Evolutionary conservation across 805 yeast species (phyloP), one percentile per base, ranked within the genome.

Genomic region (Spathaspora girioi): DNA sequence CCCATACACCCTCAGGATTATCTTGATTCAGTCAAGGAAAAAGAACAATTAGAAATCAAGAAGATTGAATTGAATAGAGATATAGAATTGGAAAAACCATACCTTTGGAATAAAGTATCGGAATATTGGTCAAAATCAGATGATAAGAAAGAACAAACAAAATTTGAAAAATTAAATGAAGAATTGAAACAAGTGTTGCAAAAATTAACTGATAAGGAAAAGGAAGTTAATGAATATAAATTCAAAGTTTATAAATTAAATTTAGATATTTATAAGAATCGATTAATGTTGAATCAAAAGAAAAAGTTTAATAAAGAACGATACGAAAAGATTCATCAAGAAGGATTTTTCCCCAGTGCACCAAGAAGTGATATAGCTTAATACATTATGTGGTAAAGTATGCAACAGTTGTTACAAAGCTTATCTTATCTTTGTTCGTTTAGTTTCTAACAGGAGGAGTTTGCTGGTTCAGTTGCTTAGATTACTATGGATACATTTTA

Each of bases 191-290:
- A 64, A 42, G 53, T 55, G 2, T 19, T 19, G 2, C 35, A 48
- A 35, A 62, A 55, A 17, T 43, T 58, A 26, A 59, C 53, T 23
- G 58, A 45, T 1, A 31, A 54, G 3, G 27, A 14, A 8, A 27
- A 38, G 9, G 20, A 29, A 11, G 66, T 76, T 20, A 60, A 62
- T 15, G 59, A 58, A 19, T 74, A 55, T 54, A 56, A 60, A 47
- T 75, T 76, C 58, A 73, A 67, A 50, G 62, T 67, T 38, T 80
- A 66, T 58, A 65, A 60, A 38, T 63, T 81, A 46, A 72, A 77
- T 57, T 53, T 62, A 14, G 71, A 67, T 29, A 71, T 80, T 40
- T 79, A 74, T 59, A 70, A 63, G 51, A 62, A 67, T 35, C 60
- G 86, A 51, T 56, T 78, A 23, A 63, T 69, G 43, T 63, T 62